phyloP scores from a whole-genome alignment of 2,329 filamentous ascomycete genomes.

The Alternaria sp. region DNA sequence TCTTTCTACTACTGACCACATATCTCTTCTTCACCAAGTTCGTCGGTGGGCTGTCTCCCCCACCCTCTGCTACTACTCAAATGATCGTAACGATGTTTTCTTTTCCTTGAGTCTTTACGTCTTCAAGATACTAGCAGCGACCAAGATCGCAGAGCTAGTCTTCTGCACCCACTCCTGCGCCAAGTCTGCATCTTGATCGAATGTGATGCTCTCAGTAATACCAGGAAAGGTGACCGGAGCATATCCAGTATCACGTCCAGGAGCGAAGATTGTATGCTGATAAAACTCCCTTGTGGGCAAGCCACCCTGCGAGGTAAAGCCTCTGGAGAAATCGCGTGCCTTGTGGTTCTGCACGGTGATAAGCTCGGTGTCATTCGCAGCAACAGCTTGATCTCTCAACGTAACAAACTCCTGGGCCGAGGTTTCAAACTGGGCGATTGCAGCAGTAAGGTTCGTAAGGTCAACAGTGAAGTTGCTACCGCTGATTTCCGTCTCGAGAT shows the following conservation, averaged over 20 bases:
- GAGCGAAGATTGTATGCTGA: slow-evolving; percentile 58
- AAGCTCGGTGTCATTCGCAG: slow-evolving; percentile 38
- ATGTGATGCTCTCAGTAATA: slow-evolving; percentile 50
- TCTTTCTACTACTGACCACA: neutral
- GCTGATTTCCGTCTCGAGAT: slow-evolving; percentile 43
- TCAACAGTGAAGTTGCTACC: slow-evolving; percentile 43
- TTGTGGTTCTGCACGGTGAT: slow-evolving; percentile 55
- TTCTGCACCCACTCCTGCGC: slow-evolving; percentile 48
- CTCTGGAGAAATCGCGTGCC: slow-evolving; percentile 56
- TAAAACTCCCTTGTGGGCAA: slow-evolving; percentile 56
- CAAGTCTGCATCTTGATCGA: slow-evolving; percentile 37
- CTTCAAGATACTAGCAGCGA: slow-evolving; percentile 47
- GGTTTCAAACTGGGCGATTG: slow-evolving; percentile 49
- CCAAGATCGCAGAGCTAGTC: slow-evolving; percentile 43
- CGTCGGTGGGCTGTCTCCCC: neutral
- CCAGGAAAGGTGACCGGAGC: slow-evolving; percentile 50
- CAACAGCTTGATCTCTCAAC: slow-evolving; percentile 41
- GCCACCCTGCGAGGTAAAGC: slow-evolving; percentile 57
- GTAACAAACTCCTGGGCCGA: slow-evolving; percentile 38
- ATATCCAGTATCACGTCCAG: slow-evolving; percentile 54
- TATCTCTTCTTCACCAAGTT: neutral
- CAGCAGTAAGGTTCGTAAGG: slow-evolving; percentile 39
- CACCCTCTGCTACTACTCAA: neutral
- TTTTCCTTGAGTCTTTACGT: slow-evolving; percentile 20
- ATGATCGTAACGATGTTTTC: neutral